Evolutionary conservation across 2,329 filamentous ascomycete species (phyloP), one percentile per base, ranked within the genome.

Genomic region (Pseudocercospora eumusae): DNA sequence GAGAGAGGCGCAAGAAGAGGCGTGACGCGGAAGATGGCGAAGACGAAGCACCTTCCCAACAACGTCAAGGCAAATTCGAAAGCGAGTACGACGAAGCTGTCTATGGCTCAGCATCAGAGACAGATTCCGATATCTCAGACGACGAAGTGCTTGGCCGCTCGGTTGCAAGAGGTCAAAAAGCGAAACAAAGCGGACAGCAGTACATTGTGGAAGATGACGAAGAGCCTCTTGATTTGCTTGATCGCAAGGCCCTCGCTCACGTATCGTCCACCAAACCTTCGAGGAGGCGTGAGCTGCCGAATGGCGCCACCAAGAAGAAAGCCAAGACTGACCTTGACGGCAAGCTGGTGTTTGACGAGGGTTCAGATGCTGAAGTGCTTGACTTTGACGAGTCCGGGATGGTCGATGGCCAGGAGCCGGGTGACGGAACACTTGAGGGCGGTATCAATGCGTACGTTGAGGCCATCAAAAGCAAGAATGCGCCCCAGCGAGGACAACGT

Each of bases 41-140:
- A 6, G 84, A 81, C 5, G 80, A 68, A 13, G 64, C 66, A 6
- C 59, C 67, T 9, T 33, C 64, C 11, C 70, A 76, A 73, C 81
- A 65, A 63, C 69, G 79, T 60, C 83, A 84, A 74, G 80, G 84
- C 71, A 86, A 87, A 63, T 96, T 96, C 74, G 92, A 93, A 77
- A 96, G 90, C 77, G 93, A 96, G 73, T 97, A 95, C 76, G 93
- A 98, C 75, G 90, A 96, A 76, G 93, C 93, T n/a, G 86, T 99
- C 33, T 96, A 97, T 74, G 93, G 92, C 74, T 75, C 71, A 42
- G 73, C 71, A 3, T 78, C 78, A 11, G 88, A 82, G 54, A 65
- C 81, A 11, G 85, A 82, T 6, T 86, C 83, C 1, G 87, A 86
- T 61, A 84, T 86, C 61, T 86, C 85, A 9, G 86, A 88, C 67